phyloP scores from a whole-genome alignment of 1,284 basidiomycete species.

The Sanghuangporus sanghuang region DNA sequence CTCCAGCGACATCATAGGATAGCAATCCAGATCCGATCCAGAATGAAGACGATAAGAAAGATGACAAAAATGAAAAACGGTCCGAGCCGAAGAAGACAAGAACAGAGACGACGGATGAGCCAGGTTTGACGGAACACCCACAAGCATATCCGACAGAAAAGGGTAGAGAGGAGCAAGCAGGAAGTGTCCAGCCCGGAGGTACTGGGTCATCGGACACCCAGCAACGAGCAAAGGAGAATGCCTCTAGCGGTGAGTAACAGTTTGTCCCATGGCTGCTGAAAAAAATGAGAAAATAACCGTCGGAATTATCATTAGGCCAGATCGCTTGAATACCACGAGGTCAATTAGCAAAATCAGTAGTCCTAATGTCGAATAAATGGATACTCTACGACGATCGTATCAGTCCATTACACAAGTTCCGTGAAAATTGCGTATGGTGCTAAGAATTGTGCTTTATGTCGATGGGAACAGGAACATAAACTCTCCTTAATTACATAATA shows the following conservation, averaged over 20 bases:
- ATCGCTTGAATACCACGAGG: no score
- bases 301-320: no score
- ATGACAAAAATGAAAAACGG: not conserved
- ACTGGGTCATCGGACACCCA: constrained; percentile 21
- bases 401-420: no score
- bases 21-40: not conserved
- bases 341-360: no score
- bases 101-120: not conserved
- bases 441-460: no score
- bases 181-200: constrained; percentile 27
- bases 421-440: no score
- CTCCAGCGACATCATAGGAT: not conserved
- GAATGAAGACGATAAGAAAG: not conserved
- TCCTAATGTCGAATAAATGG: no score
- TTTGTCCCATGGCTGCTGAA: no score
- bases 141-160: constrained; percentile 21
- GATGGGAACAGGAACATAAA: no score
- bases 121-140: not conserved
- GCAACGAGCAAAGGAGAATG: constrained; percentile 13
- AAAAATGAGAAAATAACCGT: no score
- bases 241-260: not conserved
- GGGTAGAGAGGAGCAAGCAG: constrained; percentile 25
- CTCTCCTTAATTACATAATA: no score
- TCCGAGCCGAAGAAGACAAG: not conserved
- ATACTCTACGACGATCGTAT: no score